Evolutionary conservation across 2,329 filamentous ascomycete genomes (phyloP).

Genomic region (Stylonectria norvegica): DNA sequence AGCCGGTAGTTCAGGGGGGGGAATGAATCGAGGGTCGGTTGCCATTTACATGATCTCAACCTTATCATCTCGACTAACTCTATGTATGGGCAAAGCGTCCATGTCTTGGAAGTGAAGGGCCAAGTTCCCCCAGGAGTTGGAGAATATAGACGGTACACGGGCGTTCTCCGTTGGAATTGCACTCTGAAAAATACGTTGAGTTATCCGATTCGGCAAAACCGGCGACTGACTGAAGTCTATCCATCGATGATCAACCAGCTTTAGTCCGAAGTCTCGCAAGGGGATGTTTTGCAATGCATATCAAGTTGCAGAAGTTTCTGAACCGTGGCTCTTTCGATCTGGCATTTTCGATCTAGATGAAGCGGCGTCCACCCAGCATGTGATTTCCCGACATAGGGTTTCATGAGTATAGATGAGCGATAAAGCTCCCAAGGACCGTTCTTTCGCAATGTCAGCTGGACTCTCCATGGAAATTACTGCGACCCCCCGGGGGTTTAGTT

Average conservation of each 20-base stretch:
- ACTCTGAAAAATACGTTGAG: too few relatives aligned
- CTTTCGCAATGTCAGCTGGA: not conserved
- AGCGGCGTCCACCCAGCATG: not conserved
- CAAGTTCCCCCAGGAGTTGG: not conserved
- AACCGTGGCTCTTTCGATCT: not conserved
- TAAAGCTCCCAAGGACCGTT: not conserved
- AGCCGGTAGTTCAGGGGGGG: too few relatives aligned
- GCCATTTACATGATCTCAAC: not conserved
- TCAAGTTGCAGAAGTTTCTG: not conserved
- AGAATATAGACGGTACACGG: not conserved
- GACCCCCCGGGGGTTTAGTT: not conserved
- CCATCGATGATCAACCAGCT: too few relatives aligned
- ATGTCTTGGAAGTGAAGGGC: not conserved
- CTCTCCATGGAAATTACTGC: not conserved
- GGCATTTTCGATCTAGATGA: not conserved
- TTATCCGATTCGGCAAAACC: too few relatives aligned
- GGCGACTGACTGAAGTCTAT: too few relatives aligned
- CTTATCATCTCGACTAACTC: not conserved
- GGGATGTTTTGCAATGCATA: not conserved
- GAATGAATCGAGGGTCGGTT: too few relatives aligned
- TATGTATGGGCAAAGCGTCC: not conserved
- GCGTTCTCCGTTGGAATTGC: not conserved
- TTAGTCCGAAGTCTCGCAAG: too few relatives aligned
- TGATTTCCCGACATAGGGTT: not conserved
- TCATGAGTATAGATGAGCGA: not conserved